Base-by-base conservation (phyloP, 345 rosid species). In the Hibiscus mutabilis region DNA sequence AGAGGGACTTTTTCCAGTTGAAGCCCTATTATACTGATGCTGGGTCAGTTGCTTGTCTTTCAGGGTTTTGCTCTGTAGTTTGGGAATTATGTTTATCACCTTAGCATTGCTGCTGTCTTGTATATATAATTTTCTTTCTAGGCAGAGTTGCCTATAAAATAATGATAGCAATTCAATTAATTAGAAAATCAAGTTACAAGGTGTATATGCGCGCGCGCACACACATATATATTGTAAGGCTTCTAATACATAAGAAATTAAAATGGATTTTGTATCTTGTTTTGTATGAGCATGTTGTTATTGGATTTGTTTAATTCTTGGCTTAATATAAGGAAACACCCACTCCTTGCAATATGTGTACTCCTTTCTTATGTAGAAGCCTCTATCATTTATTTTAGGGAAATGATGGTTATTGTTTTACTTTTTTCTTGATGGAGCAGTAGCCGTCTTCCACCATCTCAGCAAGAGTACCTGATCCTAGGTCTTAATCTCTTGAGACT, bases 401-500 rank as follows among this genome's bases (percentile, higher is more conserved):
- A 16, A 49, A 5, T 49, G 44, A 56, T 53, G 15, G 37, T 68
- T 15, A 63, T 63, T 53, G n/a, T 19, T 73, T 72, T 46, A 56
- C 33, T 69, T 66, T 47, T 74, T 24, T 69, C 35, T 74, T 69
- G n/a, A n/a, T n/a, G 82, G 63, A 70, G 69, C 84, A 96, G 99
- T 80, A 79, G 74, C 44, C 83, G 77, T 42, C 89, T 92, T 78
- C 82, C 97, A 0, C 83, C 80, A 62, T 96, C 99, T 1, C 83
- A 85, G 35, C 97, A 89, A 75, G 99, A 96, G 83, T 76, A 89
- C 77, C 88, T 89, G 16, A 88, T 96, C 75, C 79, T 88, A 56
- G 99, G 98, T 75, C 99, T 96, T 77, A 96, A 96, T 83, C 89
- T 96, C 60, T 79, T 92, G 81, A 88, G 99, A 73, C 97, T 96